Conservation (phyloP, 371 early-diverging fungal species). For the Mucor velutinosus region DNA sequence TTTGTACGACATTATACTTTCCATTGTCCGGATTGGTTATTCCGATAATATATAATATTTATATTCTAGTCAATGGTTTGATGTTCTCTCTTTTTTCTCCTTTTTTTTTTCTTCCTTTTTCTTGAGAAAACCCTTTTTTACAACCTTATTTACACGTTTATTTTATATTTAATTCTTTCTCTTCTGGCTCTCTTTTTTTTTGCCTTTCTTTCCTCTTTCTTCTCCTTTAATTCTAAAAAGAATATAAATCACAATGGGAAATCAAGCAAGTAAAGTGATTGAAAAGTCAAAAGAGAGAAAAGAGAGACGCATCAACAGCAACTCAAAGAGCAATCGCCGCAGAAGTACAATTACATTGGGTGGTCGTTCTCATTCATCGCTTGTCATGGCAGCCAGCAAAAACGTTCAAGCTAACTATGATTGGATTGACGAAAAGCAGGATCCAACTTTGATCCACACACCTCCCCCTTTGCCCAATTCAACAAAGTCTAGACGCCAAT, state of each 20-base stretch:
- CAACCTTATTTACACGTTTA: neutral
- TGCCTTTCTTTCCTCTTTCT: neutral
- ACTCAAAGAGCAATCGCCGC: constrained; percentile 25
- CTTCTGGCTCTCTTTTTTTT: constrained; percentile 5
- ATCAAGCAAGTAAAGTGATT: constrained; percentile 47
- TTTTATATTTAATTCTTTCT: constrained; percentile 1
- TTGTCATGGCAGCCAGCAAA: constrained; percentile 16
- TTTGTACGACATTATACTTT: constrained; percentile 16
- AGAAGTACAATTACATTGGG: constrained; percentile 44
- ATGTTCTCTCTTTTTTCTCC: constrained; percentile 3
- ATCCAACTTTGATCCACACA: neutral
- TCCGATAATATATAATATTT: constrained; percentile 11
- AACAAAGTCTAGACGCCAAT: constrained; percentile 39
- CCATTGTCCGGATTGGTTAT: constrained; percentile 28
- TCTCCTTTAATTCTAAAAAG: neutral
- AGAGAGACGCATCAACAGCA: constrained; percentile 15
- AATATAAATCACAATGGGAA: constrained; percentile 33
- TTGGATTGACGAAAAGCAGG: constrained; percentile 46
- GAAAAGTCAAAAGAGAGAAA: constrained; percentile 36
- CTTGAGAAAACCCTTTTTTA: neutral
- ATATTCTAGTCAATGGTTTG: constrained; percentile 1
- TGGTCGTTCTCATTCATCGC: constrained; percentile 26
- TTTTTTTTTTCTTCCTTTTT: constrained; percentile 11
- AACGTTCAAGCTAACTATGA: constrained; percentile 40
- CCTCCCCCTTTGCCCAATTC: constrained; percentile 11